phyloP scores from a whole-genome alignment of 2,329 filamentous ascomycete genomes.

The Fusarium drepaniforme region DNA sequence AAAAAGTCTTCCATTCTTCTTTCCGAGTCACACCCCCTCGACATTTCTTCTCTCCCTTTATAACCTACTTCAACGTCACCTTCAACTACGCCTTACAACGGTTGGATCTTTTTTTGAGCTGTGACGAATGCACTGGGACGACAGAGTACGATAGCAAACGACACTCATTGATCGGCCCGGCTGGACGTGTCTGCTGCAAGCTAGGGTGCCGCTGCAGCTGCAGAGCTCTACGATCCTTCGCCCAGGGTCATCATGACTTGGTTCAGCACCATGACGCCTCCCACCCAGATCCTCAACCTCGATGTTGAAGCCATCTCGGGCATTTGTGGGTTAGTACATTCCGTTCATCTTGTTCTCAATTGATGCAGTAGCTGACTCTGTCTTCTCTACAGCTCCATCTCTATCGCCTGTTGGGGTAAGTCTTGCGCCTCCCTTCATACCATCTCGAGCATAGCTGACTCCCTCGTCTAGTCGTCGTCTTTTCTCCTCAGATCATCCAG shows the following conservation, averaged over 20 bases:
- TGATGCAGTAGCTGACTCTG: slow-evolving; percentile 20
- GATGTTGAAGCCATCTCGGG: slow-evolving; percentile 93
- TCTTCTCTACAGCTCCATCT: slow-evolving; percentile 77
- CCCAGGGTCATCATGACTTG: slow-evolving; percentile 32
- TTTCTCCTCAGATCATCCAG: slow-evolving; percentile 95
- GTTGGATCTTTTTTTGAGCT: neutral
- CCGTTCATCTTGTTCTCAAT: slow-evolving; percentile 43
- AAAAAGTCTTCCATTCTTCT: slow-evolving; percentile 38
- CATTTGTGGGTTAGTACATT: slow-evolving; percentile 78
- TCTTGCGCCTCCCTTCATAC: slow-evolving; percentile 11
- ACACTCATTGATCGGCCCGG: neutral
- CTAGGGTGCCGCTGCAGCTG: slow-evolving; percentile 19
- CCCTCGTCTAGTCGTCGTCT: slow-evolving; percentile 78
- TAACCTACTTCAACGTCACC: slow-evolving; percentile 16
- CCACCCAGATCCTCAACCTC: slow-evolving; percentile 72
- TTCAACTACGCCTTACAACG: neutral
- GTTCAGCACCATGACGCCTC: slow-evolving; percentile 61
- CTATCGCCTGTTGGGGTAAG: slow-evolving; percentile 88
- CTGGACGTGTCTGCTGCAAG: slow-evolving; percentile 10
- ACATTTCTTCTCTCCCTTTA: slow-evolving; percentile 31
- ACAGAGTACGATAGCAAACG: slow-evolving; percentile 2
- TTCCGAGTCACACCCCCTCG: slow-evolving; percentile 17
- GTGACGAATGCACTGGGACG: slow-evolving; percentile 22
- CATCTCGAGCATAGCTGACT: slow-evolving; percentile 27
- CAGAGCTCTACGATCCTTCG: slow-evolving; percentile 22